Base-by-base conservation (phyloP, 2,329 filamentous ascomycete genomes). In the Aspergillus sp. region DNA sequence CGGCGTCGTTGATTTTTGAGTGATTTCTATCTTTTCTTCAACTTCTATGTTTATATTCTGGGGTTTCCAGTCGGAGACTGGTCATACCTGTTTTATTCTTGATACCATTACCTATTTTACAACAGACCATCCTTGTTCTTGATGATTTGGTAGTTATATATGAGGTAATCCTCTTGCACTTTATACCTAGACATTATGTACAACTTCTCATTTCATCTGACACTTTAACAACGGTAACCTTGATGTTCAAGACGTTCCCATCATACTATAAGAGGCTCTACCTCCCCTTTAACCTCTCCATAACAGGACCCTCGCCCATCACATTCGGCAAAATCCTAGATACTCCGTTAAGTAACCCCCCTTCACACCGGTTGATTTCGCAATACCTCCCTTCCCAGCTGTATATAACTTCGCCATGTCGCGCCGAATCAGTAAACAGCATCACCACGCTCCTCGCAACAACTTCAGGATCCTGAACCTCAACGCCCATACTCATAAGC, bases 401-500 rank as follows among this genome's bases (percentile, higher is more conserved):
- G 61, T 82, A 83, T n/a, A 87, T 75, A 25, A 82, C 66, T 35
- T 86, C 77, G 2, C 82, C 83, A 43, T 84, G 74, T 49, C 81
- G 71, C 0, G 68, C 64, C 12, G 66, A 60, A 58, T 85, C 81
- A 1, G 73, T 76, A 75, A 86, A 83, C 17, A 86, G 63, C 35
- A 79, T 70, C 0, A 74, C 80, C 0, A 77, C 82, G 4, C 75
- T 77, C 2, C 73, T 75, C 2, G 83, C 84, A 1, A 85, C 83
- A 0, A 69, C 76, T 1, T 74, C 72, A 0, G 82, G 68, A 0
- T 73, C 61, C 68, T 86, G 84, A 0, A 78, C 63, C 3, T 5
- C 15, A 2, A 57, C 47, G 1, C 65, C 62, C n/a, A 67, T 23
- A 0, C 19, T 25, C 33, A 57, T 37, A 8, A 68, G 33, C 5